These are phyloP conservation scores for Fusarium fujikuroi DNA, from an alignment of 2,329 filamentous ascomycete genomes.

Conservation along the genomic window DNA sequence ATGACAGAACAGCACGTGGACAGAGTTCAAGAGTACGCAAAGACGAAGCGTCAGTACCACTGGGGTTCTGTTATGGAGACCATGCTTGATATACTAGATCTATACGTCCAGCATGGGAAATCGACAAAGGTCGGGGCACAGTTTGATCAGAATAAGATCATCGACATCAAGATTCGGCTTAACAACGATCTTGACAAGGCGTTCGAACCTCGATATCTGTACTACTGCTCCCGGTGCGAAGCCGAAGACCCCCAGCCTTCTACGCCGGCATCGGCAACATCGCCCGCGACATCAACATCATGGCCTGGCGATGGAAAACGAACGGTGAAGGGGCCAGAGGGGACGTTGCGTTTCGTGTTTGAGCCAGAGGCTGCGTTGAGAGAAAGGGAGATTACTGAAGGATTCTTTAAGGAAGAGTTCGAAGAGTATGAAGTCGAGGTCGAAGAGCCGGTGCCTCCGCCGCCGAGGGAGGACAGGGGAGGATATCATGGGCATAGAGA, in stretches of 20 bases:
- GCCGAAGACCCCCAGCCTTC: constrained; percentile 50
- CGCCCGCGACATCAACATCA: constrained; percentile 54
- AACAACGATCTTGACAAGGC: constrained; percentile 80
- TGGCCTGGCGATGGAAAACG: constrained; percentile 50
- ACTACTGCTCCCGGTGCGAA: constrained; percentile 66
- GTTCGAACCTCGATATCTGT: constrained; percentile 71
- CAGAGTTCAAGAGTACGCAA: constrained; percentile 60
- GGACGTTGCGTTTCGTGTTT: constrained; percentile 90
- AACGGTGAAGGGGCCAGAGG: constrained; percentile 64
- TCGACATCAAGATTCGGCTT: constrained; percentile 85
- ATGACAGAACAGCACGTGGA: constrained; percentile 64
- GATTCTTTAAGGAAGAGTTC: constrained; percentile 78
- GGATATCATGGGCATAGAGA: constrained; percentile 49
- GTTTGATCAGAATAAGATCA: constrained; percentile 81
- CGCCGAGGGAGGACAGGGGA: constrained; percentile 40
- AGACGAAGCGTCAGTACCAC: constrained; percentile 58
- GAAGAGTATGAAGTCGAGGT: constrained; percentile 83
- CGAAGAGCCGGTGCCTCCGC: constrained; percentile 66
- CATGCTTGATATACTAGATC: constrained; percentile 87
- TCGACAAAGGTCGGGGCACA: constrained; percentile 78
- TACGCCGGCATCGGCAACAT: constrained; percentile 49
- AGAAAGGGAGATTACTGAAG: constrained; percentile 74
- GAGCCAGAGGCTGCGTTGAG: constrained; percentile 78
- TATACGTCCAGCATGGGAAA: constrained; percentile 87
- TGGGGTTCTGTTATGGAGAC: constrained; percentile 74